A percentile compares a stretch with the other conserved stretches of the same genome.
Evolutionary conservation across 208 protist genomes (phyloP).

Genomic region (Leishmania amazonensis): DNA sequence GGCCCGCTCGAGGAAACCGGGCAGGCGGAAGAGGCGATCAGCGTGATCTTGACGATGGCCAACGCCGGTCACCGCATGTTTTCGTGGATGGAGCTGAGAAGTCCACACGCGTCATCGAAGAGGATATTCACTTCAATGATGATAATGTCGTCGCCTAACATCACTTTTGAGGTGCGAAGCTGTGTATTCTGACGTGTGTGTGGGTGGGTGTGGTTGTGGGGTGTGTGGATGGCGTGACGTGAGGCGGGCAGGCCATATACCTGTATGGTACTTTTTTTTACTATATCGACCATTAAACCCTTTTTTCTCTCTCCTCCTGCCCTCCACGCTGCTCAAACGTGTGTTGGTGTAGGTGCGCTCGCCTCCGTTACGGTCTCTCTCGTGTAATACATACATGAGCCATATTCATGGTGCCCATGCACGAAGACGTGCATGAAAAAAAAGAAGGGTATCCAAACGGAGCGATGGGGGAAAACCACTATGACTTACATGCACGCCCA

Average conservation of each 20-base stretch:
- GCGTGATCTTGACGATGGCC: background rate
- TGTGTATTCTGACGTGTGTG: background rate
- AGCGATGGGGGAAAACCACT: background rate
- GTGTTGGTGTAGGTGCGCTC: background rate
- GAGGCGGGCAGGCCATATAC: background rate
- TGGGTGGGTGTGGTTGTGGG: too few relatives aligned
- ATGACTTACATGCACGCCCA: background rate
- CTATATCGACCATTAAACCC: background rate
- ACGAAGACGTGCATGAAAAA: background rate
- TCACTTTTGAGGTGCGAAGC: background rate
- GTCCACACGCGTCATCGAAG: slow-evolving; percentile 3
- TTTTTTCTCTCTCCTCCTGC: background rate
- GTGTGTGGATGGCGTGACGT: too few relatives aligned
- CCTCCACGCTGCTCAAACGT: background rate
- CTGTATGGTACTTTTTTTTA: background rate
- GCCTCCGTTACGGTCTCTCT: background rate
- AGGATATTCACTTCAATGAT: slow-evolving; percentile 5
- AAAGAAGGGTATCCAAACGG: background rate
- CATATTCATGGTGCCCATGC: background rate
- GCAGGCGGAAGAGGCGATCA: background rate
- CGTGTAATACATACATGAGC: background rate
- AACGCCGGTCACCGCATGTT: background rate
- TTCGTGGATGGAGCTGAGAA: background rate
- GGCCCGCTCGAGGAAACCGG: background rate
- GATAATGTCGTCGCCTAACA: background rate